Evolutionary conservation across 805 yeast species (phyloP).

Genomic region (Yamadazyma akitaensis): DNA sequence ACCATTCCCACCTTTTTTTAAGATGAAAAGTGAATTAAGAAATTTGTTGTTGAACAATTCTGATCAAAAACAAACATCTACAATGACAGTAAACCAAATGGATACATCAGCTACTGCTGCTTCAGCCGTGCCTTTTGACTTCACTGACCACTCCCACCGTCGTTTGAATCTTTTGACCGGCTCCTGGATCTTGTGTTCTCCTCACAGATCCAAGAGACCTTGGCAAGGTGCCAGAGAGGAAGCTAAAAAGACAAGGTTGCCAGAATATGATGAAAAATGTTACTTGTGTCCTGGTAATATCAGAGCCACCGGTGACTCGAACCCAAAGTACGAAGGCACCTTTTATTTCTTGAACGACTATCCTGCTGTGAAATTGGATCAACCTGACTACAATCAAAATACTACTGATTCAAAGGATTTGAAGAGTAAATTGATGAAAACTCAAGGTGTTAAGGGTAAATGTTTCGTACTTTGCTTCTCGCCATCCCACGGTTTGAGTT

Average conservation of each 20-base stretch:
- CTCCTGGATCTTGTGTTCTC: slow-evolving; percentile 68
- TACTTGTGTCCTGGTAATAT: slow-evolving; percentile 70
- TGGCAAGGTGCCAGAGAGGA: slow-evolving; percentile 76
- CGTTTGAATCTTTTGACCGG: slow-evolving; percentile 68
- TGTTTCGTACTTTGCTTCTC: slow-evolving; percentile 71
- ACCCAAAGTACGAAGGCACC: slow-evolving; percentile 56
- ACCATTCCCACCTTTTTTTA: slow-evolving; percentile 1
- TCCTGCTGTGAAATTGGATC: slow-evolving; percentile 62
- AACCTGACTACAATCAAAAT: slow-evolving; percentile 39
- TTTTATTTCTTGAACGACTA: slow-evolving; percentile 65
- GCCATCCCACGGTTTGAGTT: slow-evolving; percentile 64
- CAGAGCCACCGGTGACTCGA: slow-evolving; percentile 58
- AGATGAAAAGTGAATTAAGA: slow-evolving; percentile 15
- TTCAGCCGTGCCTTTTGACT: slow-evolving; percentile 39
- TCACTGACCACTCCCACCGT: slow-evolving; percentile 61
- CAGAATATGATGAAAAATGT: slow-evolving; percentile 61
- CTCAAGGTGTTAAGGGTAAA: slow-evolving; percentile 60
- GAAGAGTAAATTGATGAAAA: slow-evolving; percentile 46
- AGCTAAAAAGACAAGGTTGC: slow-evolving; percentile 38
- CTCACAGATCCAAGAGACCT: slow-evolving; percentile 75
- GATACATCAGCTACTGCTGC: slow-evolving; percentile 4
- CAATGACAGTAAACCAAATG: slow-evolving; percentile 3
- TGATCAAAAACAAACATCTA: slow-evolving; percentile 3
- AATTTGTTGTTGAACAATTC: slow-evolving; percentile 9
- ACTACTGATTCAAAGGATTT: slow-evolving; percentile 15